These are phyloP conservation scores for Coemansia sp. DNA, from an alignment of 192 early-diverging fungal species.

Conservation along the genomic window DNA sequence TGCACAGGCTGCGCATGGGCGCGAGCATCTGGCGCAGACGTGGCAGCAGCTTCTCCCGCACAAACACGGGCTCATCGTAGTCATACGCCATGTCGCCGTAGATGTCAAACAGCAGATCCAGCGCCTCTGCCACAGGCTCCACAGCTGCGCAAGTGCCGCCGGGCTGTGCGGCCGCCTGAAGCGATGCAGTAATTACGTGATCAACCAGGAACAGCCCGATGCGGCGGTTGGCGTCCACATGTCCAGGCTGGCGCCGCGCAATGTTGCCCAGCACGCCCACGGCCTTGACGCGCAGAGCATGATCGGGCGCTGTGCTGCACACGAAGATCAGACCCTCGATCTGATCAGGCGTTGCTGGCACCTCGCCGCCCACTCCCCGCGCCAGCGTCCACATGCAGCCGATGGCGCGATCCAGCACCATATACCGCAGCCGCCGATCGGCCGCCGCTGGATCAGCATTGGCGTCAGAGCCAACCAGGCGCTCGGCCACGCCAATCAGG, in stretches of 20 bases:
- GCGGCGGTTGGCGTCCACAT: slow-evolving; percentile 42
- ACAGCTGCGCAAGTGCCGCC: background rate
- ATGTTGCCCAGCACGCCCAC: slow-evolving; percentile 75
- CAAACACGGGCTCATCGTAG: slow-evolving; percentile 85
- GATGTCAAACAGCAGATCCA: slow-evolving; percentile 87
- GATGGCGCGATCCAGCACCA: slow-evolving; percentile 65
- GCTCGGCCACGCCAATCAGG: slow-evolving; percentile 61
- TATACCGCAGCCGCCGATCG: slow-evolving; percentile 57
- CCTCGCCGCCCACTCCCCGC: slow-evolving; percentile 61
- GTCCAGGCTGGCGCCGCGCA: slow-evolving; percentile 65
- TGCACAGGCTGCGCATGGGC: slow-evolving; percentile 57
- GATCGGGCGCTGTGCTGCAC: slow-evolving; percentile 18
- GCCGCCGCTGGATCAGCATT: slow-evolving; percentile 54
- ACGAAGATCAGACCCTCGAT: slow-evolving; percentile 55
- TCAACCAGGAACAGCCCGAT: slow-evolving; percentile 71
- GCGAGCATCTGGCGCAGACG: slow-evolving; percentile 59
- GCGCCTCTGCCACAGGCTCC: slow-evolving; percentile 64
- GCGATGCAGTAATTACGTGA: slow-evolving; percentile 23
- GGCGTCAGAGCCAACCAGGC: slow-evolving; percentile 52
- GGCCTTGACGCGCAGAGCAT: slow-evolving; percentile 61
- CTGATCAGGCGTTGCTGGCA: slow-evolving; percentile 54
- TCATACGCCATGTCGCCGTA: slow-evolving; percentile 81
- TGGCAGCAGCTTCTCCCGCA: slow-evolving; percentile 62
- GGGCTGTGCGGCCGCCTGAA: slow-evolving; percentile 7
- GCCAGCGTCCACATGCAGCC: slow-evolving; percentile 78